A percentile compares a stretch with the other conserved stretches of the same genome.
Evolutionary conservation across 2,329 filamentous ascomycete species (phyloP).

Genomic region (Aspergillus terreus): DNA sequence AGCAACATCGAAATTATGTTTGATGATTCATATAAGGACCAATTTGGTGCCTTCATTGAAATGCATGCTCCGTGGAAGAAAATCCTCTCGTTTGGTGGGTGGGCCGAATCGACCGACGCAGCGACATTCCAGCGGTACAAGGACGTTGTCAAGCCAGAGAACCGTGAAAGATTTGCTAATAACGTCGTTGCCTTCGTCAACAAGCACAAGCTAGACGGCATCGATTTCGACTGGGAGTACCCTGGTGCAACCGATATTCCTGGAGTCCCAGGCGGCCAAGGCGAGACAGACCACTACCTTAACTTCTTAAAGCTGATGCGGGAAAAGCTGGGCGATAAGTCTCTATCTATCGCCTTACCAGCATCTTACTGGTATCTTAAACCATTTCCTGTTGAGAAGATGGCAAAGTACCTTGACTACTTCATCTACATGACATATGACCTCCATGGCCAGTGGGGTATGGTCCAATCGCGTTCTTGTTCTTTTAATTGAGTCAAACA

Average conservation of each 20-base stretch:
- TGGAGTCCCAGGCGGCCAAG: conserved; percentile 17
- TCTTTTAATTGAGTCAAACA: no score
- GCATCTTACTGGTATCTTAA: conserved; percentile 33
- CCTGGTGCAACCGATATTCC: conserved; percentile 35
- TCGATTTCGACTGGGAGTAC: conserved; percentile 41
- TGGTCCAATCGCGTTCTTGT: no score
- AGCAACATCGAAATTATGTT: conserved; percentile 18
- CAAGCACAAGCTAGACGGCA: conserved; percentile 40
- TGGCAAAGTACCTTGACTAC: conserved; percentile 28
- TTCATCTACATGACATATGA: conserved; percentile 42
- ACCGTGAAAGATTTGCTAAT: not conserved
- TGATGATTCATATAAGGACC: no score
- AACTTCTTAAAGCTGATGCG: no score
- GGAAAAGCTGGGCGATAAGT: not conserved
- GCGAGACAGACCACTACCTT: no score
- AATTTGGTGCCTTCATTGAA: no score
- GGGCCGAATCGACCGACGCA: conserved; percentile 39
- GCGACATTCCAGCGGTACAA: conserved; percentile 14
- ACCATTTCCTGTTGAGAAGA: conserved; percentile 27
- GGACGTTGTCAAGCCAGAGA: no score
- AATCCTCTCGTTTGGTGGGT: conserved; percentile 44
- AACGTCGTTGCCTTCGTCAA: conserved; percentile 40
- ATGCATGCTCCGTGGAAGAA: conserved; percentile 16
- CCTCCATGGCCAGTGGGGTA: conserved; percentile 24
- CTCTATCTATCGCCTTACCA: conserved; percentile 23